Conservation (phyloP, 2,329 filamentous ascomycete species). For the Sarocladium brachiariae region DNA sequence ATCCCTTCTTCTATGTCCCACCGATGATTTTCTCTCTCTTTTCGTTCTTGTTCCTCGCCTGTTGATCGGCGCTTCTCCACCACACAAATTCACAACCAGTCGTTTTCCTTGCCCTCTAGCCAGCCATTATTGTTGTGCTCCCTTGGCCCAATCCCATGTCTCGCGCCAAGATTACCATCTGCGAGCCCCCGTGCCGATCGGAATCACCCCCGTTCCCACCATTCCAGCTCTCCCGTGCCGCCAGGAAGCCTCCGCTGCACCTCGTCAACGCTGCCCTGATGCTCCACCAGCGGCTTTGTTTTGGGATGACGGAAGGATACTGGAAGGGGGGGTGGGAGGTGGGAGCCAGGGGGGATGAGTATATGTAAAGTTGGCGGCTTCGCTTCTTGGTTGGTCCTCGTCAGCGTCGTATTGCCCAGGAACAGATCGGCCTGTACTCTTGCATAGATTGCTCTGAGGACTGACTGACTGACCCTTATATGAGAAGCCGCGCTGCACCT, state of each 20-base stretch:
- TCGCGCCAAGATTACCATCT: slow-evolving; percentile 5
- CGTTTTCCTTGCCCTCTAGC: not conserved
- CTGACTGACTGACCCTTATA: no score
- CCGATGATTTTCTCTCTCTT: no score
- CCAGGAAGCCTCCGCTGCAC: not conserved
- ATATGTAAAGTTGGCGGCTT: not conserved
- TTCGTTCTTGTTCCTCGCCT: no score
- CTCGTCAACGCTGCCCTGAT: not conserved
- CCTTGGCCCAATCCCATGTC: slow-evolving; percentile 3
- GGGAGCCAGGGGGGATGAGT: no score
- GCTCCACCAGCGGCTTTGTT: not conserved
- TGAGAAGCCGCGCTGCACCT: no score
- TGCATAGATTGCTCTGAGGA: no score
- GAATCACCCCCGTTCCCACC: not conserved
- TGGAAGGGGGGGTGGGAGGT: not conserved
- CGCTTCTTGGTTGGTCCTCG: not conserved
- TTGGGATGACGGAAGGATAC: not conserved
- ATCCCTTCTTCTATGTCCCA: no score
- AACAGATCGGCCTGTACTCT: no score
- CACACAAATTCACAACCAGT: slow-evolving; percentile 1
- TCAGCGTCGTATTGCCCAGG: no score
- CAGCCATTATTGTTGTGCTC: not conserved
- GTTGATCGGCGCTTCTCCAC: slow-evolving; percentile 1
- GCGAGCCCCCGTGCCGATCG: slow-evolving; percentile 1
- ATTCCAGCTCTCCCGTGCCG: not conserved